Percentiles rank a stretch among this genome's conserved stretches.
Conservation (phyloP, 2,329 filamentous ascomycete species). For the Penicillium janthinellum region DNA sequence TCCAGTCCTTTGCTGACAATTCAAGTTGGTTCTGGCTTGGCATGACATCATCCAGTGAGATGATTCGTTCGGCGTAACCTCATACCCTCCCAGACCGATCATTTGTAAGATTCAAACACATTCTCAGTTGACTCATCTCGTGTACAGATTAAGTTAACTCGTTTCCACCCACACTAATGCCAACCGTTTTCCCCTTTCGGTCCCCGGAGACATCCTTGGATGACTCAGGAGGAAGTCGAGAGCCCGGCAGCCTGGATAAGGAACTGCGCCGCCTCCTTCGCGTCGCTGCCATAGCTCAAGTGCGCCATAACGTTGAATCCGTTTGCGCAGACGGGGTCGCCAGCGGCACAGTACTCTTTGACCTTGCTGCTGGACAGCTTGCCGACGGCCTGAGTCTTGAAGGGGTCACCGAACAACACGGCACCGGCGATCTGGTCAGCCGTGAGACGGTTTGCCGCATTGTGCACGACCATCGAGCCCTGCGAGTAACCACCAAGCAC, state of each 20-base stretch:
- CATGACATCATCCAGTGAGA: not conserved
- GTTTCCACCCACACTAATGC: not conserved
- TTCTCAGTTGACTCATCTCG: slow-evolving; percentile 1
- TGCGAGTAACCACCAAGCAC: slow-evolving; percentile 40
- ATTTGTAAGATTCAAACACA: not conserved
- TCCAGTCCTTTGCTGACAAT: not conserved
- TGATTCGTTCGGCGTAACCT: not conserved
- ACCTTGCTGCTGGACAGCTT: slow-evolving; percentile 47
- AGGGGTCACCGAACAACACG: slow-evolving; percentile 51
- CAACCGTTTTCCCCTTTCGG: not conserved
- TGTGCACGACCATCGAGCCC: slow-evolving; percentile 40
- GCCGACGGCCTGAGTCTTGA: slow-evolving; percentile 42
- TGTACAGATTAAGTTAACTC: not conserved
- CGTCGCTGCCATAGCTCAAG: slow-evolving; percentile 43
- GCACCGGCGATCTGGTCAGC: slow-evolving; percentile 44
- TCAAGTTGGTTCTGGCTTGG: not conserved
- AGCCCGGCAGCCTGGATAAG: slow-evolving; percentile 30
- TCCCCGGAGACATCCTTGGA: not conserved
- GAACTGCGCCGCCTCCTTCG: slow-evolving; percentile 42
- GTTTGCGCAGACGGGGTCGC: slow-evolving; percentile 56
- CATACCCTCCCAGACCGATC: not conserved
- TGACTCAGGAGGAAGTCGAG: slow-evolving; percentile 3
- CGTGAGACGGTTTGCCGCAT: slow-evolving; percentile 33
- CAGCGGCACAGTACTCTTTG: slow-evolving; percentile 53
- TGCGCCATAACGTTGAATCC: slow-evolving; percentile 48